Evolutionary conservation across 164 flowering plant genomes (phyloP).

Genomic region (Stephania japonica): DNA sequence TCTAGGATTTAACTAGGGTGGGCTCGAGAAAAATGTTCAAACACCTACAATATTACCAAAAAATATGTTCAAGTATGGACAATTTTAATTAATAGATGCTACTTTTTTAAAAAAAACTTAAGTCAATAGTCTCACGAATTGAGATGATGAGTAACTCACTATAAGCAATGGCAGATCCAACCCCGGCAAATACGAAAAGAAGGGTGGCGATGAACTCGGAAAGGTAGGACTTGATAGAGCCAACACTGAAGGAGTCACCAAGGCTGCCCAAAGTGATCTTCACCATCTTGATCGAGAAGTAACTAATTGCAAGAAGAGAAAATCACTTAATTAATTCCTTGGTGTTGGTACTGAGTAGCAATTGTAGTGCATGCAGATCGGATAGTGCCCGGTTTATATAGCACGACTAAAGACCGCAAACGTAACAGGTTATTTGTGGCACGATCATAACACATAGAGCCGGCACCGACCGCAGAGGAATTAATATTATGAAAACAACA

Average conservation of each 20-base stretch:
- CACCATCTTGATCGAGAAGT: conserved; percentile 33
- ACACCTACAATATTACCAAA: too few species aligned
- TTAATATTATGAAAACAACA: background rate
- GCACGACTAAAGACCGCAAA: background rate
- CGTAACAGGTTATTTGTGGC: too few species aligned
- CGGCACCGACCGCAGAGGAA: conserved; percentile 42
- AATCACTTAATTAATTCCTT: too few species aligned
- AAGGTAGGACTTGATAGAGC: conserved; percentile 45
- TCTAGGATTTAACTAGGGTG: background rate
- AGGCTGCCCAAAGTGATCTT: conserved; percentile 45
- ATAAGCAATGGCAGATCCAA: conserved; percentile 68
- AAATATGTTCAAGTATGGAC: too few species aligned
- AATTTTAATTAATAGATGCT: too few species aligned
- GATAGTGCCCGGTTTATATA: too few species aligned
- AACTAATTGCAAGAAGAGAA: background rate
- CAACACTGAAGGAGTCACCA: conserved; percentile 55
- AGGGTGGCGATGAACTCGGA: conserved; percentile 71
- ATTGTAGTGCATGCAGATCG: too few species aligned
- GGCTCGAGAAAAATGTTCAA: background rate
- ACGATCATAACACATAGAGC: conserved; percentile 4
- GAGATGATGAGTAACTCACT: conserved; percentile 24
- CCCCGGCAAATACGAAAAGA: conserved; percentile 73
- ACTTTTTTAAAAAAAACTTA: too few species aligned
- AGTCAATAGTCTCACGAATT: background rate
- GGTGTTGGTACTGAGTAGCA: too few species aligned